A percentile compares a stretch with the other conserved stretches of the same genome.
phyloP scores from a whole-genome alignment of 192 early-diverging fungal species.

The Podila horticola region DNA sequence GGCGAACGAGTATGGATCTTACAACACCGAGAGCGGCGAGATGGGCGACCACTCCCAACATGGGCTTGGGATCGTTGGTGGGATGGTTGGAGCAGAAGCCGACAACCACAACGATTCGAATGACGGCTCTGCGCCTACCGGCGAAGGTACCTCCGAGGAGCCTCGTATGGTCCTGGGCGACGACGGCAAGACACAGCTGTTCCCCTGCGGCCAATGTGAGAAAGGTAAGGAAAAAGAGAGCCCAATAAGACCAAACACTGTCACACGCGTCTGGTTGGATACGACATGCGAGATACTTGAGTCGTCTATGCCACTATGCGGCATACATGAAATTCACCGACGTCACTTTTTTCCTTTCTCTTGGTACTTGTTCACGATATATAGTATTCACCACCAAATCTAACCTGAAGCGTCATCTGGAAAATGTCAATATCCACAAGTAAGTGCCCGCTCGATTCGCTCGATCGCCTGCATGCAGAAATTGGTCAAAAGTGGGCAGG shows the following conservation, averaged over 20 bases:
- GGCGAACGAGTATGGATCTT: background rate
- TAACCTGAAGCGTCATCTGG: constrained; percentile 57
- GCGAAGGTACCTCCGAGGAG: constrained; percentile 24
- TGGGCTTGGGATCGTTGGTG: constrained; percentile 31
- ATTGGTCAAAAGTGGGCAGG: constrained; percentile 5
- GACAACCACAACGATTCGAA: background rate
- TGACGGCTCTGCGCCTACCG: background rate
- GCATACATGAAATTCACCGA: background rate
- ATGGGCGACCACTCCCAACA: background rate
- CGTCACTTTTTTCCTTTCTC: background rate
- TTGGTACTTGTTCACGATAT: background rate
- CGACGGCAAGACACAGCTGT: constrained; percentile 39
- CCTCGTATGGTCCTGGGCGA: constrained; percentile 38
- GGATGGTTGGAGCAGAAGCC: constrained; percentile 18
- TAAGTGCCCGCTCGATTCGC: constrained; percentile 1
- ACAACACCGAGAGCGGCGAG: background rate
- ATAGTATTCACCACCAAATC: constrained; percentile 48
- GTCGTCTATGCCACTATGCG: background rate
- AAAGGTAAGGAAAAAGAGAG: background rate
- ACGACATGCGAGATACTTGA: background rate
- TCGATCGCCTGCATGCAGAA: background rate
- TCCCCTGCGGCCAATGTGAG: constrained; percentile 39
- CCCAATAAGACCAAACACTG: too few relatives aligned
- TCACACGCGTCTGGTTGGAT: background rate
- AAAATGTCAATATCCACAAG: constrained; percentile 65